Conservation (phyloP, 73 alveolate genomes). For the Tetrahymena thermophila region DNA sequence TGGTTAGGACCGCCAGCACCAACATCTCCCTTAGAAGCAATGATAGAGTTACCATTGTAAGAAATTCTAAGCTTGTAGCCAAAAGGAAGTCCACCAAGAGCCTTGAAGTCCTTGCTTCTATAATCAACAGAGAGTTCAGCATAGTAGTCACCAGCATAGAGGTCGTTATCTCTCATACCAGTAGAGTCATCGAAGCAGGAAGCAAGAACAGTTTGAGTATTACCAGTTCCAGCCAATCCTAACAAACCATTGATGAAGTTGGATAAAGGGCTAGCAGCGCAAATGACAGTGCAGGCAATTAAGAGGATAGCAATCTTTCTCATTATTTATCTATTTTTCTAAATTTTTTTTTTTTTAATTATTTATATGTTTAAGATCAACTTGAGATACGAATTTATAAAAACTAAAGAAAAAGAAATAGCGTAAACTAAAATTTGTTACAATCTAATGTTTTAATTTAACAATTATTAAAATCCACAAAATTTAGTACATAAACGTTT, state of each 20-base stretch:
- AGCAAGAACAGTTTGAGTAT: slow-evolving; percentile 38
- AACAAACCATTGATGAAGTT: slow-evolving; percentile 5
- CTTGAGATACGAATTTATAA: not conserved
- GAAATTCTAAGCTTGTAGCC: slow-evolving; percentile 50
- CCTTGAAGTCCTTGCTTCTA: slow-evolving; percentile 40
- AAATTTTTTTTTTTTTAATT: not conserved
- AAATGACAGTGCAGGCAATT: not conserved
- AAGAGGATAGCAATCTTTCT: not conserved
- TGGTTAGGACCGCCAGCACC: slow-evolving; percentile 61
- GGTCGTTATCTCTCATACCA: slow-evolving; percentile 47
- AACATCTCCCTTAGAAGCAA: slow-evolving; percentile 60
- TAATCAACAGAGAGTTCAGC: slow-evolving; percentile 54
- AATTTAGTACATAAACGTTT: not conserved
- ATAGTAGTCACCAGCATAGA: slow-evolving; percentile 53
- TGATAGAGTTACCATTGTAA: slow-evolving; percentile 49
- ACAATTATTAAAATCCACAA: not conserved
- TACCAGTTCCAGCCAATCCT: not conserved
- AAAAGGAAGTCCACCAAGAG: slow-evolving; percentile 54
- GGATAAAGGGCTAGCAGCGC: not conserved
- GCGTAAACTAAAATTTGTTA: not conserved
- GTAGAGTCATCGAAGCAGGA: slow-evolving; percentile 38
- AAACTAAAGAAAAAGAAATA: not conserved
- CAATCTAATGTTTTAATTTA: not conserved
- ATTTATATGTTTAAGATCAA: not conserved
- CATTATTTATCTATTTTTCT: not conserved